Conservation (phyloP, 176 grass and related monocot genomes). For the maize (Zea mays) region Zm-B73-REFERENCE-NAM-5.0 NC_050096.1:29689501-29690000, state of each 20-base stretch:
- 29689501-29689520: not conserved
- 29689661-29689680: no score
- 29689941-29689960: constrained; percentile 22
- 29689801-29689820: not conserved
- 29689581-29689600: no score
- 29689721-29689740: no score
- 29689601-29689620: no score
- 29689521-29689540: not conserved
- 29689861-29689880: not conserved
- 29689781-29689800: not conserved
- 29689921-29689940: constrained; percentile 38
- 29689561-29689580: no score
- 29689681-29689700: no score
- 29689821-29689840: no score
- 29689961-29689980: constrained; percentile 47
- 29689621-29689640: no score
- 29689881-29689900: not conserved
- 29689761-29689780: not conserved
- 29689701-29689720: no score
- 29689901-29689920: constrained; percentile 26
- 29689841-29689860: not conserved
- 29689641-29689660: no score
- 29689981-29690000: not conserved
- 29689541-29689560: not conserved
- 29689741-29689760: no score